A percentile compares a stretch with the other conserved stretches of the same genome.
These are phyloP conservation scores for Aspergillus cristatus DNA, from an alignment of 495 filamentous ascomycete genomes.

Conservation along the genomic window DNA sequence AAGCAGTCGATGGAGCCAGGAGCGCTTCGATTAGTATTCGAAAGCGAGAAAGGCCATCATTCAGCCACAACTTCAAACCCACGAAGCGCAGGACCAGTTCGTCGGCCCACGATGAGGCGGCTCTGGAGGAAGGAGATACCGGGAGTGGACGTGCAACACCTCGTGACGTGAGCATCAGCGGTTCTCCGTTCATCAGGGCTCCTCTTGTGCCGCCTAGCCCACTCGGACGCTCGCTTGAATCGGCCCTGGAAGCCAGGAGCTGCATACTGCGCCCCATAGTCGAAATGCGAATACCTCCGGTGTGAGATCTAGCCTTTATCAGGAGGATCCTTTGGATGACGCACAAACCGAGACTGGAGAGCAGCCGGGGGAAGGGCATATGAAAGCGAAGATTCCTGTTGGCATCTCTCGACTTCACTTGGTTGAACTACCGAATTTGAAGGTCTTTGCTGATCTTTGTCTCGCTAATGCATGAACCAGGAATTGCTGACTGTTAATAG, in stretches of 20 bases:
- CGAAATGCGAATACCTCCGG: slow-evolving; percentile 25
- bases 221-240: slow-evolving; percentile 26
- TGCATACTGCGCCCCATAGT: slow-evolving; percentile 10
- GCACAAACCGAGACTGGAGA: slow-evolving; percentile 6
- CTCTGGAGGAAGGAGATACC: slow-evolving; percentile 9
- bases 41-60: slow-evolving; percentile 19
- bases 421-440: slow-evolving; percentile 43
- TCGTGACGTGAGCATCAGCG: slow-evolving; percentile 32
- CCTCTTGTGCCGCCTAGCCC: slow-evolving; percentile 22
- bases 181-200: slow-evolving; percentile 33
- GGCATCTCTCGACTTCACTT: slow-evolving; percentile 66
- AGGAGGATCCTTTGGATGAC: slow-evolving; percentile 13
- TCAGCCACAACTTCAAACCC: slow-evolving; percentile 9
- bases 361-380: slow-evolving; percentile 6
- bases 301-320: slow-evolving; percentile 20
- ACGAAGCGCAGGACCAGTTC: slow-evolving; percentile 15
- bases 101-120: slow-evolving; percentile 9
- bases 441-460: slow-evolving; percentile 17
- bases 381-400: slow-evolving; percentile 47
- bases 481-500: slow-evolving; percentile 28
- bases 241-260: slow-evolving; percentile 18
- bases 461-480: not conserved
- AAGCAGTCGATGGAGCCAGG: slow-evolving; percentile 4
- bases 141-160: slow-evolving; percentile 18
- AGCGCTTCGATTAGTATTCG: slow-evolving; percentile 5